Percentiles rank a stretch among this genome's conserved stretches.
phyloP scores from a whole-genome alignment of 805 yeast species.

The Candida multigemmis region DNA sequence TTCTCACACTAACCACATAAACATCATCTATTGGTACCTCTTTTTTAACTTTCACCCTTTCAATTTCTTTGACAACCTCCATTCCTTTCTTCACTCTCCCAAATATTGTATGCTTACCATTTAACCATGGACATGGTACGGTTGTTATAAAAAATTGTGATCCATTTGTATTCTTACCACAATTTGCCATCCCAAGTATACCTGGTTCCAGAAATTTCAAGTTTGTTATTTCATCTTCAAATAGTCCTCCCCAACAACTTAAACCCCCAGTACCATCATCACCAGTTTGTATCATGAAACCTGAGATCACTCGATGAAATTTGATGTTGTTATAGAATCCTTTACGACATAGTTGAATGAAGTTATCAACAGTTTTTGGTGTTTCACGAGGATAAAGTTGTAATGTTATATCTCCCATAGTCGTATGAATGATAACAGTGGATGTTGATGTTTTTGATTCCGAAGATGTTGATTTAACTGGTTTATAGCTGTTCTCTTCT shows the following conservation, averaged over 20 bases:
- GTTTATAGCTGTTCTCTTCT: too few relatives aligned
- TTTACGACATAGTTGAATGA: constrained; percentile 18
- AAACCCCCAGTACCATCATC: constrained; percentile 80
- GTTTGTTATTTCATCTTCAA: constrained; percentile 52
- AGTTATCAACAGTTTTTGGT: constrained; percentile 37
- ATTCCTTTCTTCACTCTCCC: constrained; percentile 74
- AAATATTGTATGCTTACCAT: constrained; percentile 91
- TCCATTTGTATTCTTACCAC: constrained; percentile 38
- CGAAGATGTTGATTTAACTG: too few relatives aligned
- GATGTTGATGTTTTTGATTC: too few relatives aligned
- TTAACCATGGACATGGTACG: constrained; percentile 34
- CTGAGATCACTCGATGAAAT: constrained; percentile 27
- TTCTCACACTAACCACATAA: too few relatives aligned
- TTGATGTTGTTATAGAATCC: constrained; percentile 53
- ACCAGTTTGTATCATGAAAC: constrained; percentile 34
- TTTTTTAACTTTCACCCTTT: too few relatives aligned
- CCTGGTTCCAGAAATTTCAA: constrained; percentile 70
- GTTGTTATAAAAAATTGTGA: constrained; percentile 36
- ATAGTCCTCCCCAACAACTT: constrained; percentile 42
- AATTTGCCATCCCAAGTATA: constrained; percentile 81
- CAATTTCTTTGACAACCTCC: constrained; percentile 50
- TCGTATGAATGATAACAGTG: too few relatives aligned
- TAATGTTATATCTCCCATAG: constrained; percentile 42
- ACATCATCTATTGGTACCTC: too few relatives aligned
- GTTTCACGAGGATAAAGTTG: constrained; percentile 60